Evolutionary conservation across 1,139 yeast species (phyloP), one percentile per base, ranked within the genome.

Genomic region (Kazachstania sp.): DNA sequence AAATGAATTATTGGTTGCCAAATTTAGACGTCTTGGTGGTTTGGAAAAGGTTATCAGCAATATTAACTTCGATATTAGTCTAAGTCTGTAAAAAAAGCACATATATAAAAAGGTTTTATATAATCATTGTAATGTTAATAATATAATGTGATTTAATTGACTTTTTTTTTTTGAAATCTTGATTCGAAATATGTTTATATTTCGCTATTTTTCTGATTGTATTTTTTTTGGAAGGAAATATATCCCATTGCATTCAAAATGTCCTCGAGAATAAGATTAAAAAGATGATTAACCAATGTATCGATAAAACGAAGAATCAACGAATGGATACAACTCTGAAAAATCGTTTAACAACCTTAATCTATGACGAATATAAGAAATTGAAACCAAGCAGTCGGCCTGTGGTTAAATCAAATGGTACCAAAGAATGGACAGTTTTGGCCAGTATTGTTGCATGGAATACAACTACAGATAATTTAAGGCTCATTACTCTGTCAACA

Each of bases 351-450:
- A 69, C 71, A 3, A 31, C 38, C 12, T 40, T 55, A 3, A 74
- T 73, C 4, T 42, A 65, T 7, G 50, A 51, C 1, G 55, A 54
- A 39, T 75, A 71, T 54, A 36, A 48, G 12, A 51, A 51, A 35
- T 63, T 74, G 15, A 72, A 71, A 2, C 38, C 59, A 3, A 66
- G 68, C 12, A 81, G 85, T 0, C 83, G 79, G 59, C 95, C 95
- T 0, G 58, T 61, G 0, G 54, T 59, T 1, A 67, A 86, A 37
- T 72, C 84, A 2, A 83, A 85, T 60, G 88, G 87, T 0, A 69
- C 70, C 0, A 61, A 66, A 39, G 97, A 88, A 66, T 87, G 95
- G 90, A 86, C 96, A 0, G 86, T 87, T 0, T 56, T 88, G 23
- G 87, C 95, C 0, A 84, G 92, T 0, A 60, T 88, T 0, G 90